Conservation (phyloP, 805 yeast genomes). For the Saccharomycopsis sp. region DNA sequence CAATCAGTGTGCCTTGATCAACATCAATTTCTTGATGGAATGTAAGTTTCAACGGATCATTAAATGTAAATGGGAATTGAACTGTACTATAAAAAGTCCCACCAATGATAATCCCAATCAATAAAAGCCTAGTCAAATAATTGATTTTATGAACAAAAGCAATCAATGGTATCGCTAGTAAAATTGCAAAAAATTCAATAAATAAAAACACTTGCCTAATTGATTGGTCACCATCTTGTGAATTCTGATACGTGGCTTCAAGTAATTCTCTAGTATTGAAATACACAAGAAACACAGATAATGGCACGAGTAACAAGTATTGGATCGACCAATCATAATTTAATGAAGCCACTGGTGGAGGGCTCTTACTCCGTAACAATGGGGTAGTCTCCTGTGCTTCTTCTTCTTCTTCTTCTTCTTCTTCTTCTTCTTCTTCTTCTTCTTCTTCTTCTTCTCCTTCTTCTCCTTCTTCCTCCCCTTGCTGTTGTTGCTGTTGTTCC, state of each 20-base stretch:
- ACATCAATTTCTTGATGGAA: slow-evolving; percentile 58
- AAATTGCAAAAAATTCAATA: slow-evolving; percentile 30
- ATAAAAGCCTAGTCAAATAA: slow-evolving; percentile 36
- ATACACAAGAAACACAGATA: slow-evolving; percentile 48
- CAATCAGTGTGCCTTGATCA: slow-evolving; percentile 27
- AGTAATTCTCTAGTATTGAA: slow-evolving; percentile 46
- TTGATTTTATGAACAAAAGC: slow-evolving; percentile 70
- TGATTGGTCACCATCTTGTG: slow-evolving; percentile 53
- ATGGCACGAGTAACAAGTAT: slow-evolving; percentile 60
- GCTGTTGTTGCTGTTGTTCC: slow-evolving; percentile 9
- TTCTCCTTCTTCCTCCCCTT: slow-evolving; percentile 10
- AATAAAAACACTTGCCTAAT: slow-evolving; percentile 34
- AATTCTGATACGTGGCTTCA: slow-evolving; percentile 62
- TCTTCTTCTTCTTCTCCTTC: slow-evolving; percentile 18
- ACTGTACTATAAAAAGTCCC: slow-evolving; percentile 35
- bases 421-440: slow-evolving; percentile 10
- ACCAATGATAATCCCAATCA: slow-evolving; percentile 33
- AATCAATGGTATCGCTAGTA: slow-evolving; percentile 44
- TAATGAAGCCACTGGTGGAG: slow-evolving; percentile 29
- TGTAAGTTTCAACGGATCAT: slow-evolving; percentile 64
- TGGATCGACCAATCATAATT: slow-evolving; percentile 81
- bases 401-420: slow-evolving; percentile 10
- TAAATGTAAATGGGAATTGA: slow-evolving; percentile 50
- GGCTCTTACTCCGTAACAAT: not conserved
- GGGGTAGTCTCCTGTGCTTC: slow-evolving; percentile 7